phyloP scores from a whole-genome alignment of 192 early-diverging fungal species.

The Backusella circina region DNA sequence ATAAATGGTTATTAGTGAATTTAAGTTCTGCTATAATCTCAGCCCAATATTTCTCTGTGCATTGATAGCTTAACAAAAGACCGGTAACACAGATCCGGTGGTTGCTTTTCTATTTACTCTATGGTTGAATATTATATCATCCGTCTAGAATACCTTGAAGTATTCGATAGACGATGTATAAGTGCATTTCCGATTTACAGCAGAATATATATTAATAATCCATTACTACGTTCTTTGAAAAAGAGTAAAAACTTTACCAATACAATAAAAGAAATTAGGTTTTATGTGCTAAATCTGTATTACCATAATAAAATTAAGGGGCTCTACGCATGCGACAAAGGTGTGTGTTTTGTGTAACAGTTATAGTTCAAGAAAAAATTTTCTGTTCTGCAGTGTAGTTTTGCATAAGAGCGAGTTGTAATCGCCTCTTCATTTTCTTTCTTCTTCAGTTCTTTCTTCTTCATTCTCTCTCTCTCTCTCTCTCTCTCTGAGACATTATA shows the following conservation, averaged over 20 bases:
- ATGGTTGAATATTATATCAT: neutral
- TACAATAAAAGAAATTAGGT: neutral
- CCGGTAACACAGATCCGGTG: neutral
- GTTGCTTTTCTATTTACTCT: neutral
- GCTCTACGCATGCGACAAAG: neutral
- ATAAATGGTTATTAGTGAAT: neutral
- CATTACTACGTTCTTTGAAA: neutral
- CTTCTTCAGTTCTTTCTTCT: neutral
- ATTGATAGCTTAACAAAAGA: conserved; percentile 1
- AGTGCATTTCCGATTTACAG: neutral
- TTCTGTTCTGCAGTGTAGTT: neutral
- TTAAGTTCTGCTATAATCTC: neutral
- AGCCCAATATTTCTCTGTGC: neutral
- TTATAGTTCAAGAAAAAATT: neutral
- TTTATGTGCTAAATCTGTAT: neutral
- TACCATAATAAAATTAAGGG: neutral
- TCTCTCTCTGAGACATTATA: neutral
- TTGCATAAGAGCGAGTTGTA: neutral
- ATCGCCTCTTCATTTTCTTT: neutral
- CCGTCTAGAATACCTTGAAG: neutral
- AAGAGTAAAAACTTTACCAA: neutral
- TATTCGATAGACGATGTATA: neutral
- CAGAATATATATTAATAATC: neutral
- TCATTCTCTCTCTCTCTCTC: neutral
- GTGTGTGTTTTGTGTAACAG: neutral